Conservation (phyloP, 805 yeast species). For the Lipomyces japonicus region DNA sequence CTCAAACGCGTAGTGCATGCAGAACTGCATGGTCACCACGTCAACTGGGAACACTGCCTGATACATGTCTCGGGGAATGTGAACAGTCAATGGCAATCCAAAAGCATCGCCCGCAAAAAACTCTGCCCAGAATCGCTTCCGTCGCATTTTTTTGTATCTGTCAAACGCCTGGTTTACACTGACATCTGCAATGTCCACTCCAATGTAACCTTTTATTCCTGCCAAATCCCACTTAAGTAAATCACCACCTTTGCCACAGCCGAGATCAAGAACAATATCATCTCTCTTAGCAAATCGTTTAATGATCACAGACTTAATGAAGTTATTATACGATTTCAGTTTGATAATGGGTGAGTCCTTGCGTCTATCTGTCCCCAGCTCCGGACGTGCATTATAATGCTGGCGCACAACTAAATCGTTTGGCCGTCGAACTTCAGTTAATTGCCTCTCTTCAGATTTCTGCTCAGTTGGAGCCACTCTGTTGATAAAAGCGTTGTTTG, state of each 20-base stretch:
- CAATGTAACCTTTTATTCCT: conserved; percentile 70
- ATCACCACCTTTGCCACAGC: conserved; percentile 99
- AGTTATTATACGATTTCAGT: conserved; percentile 84
- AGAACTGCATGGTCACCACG: conserved; percentile 84
- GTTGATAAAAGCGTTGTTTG: no score
- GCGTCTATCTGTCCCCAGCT: conserved; percentile 57
- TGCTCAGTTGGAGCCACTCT: not conserved
- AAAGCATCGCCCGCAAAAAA: conserved; percentile 93
- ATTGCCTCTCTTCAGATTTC: not conserved
- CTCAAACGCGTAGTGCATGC: conserved; percentile 92
- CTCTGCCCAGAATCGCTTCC: conserved; percentile 63
- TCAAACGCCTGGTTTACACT: conserved; percentile 80
- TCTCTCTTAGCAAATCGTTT: conserved; percentile 58
- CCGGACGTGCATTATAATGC: conserved; percentile 84
- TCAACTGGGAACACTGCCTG: conserved; percentile 82
- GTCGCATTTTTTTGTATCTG: conserved; percentile 58
- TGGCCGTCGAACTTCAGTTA: conserved; percentile 12
- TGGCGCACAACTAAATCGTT: conserved; percentile 66
- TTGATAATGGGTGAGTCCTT: conserved; percentile 78
- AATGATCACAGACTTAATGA: conserved; percentile 80
- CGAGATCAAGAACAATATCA: conserved; percentile 71
- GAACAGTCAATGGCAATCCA: conserved; percentile 37
- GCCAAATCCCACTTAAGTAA: conserved; percentile 81
- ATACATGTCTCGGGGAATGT: conserved; percentile 39
- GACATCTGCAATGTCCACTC: conserved; percentile 87